phyloP scores from a whole-genome alignment of 441 rosid genomes.

The Populus tomentosa region DNA sequence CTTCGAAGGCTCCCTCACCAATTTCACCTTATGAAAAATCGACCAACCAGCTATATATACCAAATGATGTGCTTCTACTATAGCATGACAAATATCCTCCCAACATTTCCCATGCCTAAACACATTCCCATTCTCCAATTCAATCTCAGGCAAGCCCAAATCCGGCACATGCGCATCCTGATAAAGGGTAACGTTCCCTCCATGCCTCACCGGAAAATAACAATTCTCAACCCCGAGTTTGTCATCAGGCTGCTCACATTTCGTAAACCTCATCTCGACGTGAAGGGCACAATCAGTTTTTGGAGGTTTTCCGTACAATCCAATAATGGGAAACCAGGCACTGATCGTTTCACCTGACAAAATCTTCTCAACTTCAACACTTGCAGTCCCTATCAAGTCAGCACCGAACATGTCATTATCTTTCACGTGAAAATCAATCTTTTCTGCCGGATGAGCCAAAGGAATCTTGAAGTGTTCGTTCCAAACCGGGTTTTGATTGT shows the following conservation, averaged over 20 bases:
- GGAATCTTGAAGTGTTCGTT: constrained; percentile 64
- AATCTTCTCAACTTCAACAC: constrained; percentile 37
- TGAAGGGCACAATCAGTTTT: constrained; percentile 57
- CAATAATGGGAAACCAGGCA: constrained; percentile 63
- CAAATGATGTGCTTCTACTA: constrained; percentile 80
- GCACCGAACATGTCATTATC: constrained; percentile 82
- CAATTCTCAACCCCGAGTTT: constrained; percentile 46
- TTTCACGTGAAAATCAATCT: constrained; percentile 60
- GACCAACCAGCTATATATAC: constrained; percentile 82
- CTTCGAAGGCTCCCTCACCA: constrained; percentile 58
- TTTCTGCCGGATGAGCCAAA: constrained; percentile 60
- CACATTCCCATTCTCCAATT: constrained; percentile 48
- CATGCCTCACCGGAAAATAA: constrained; percentile 65
- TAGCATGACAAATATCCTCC: constrained; percentile 85
- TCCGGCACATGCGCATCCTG: constrained; percentile 75
- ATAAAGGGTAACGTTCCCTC: constrained; percentile 58
- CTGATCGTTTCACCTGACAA: constrained; percentile 39
- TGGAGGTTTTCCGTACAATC: constrained; percentile 51
- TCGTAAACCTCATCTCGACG: constrained; percentile 48
- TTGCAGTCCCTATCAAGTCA: constrained; percentile 58
- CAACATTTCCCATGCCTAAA: constrained; percentile 58
- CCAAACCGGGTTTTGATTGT: constrained; percentile 64
- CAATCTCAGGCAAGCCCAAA: constrained; percentile 39
- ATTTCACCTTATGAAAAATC: constrained; percentile 57
- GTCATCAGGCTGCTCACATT: constrained; percentile 44